phyloP scores from a whole-genome alignment of 164 flowering plant genomes.

The Sextonia rubra region DNA sequence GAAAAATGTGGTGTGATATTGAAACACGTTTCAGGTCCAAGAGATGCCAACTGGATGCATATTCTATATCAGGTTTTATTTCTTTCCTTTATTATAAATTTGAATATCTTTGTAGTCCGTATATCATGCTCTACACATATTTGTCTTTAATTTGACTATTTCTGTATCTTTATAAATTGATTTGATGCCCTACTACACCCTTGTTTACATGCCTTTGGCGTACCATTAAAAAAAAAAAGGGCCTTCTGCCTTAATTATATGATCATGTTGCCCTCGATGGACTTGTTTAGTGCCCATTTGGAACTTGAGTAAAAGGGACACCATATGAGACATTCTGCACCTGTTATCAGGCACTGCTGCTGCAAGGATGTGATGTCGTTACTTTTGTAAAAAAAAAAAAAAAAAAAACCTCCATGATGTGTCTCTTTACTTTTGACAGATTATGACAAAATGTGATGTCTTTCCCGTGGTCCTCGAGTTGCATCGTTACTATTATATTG shows the following conservation, averaged over 20 bases:
- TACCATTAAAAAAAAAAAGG: too few relatives aligned
- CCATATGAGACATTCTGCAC: not conserved
- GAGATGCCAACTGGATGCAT: constrained; percentile 97
- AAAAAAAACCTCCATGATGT: too few relatives aligned
- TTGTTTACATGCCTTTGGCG: too few relatives aligned
- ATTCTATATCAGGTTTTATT: constrained; percentile 79
- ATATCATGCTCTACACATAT: not conserved
- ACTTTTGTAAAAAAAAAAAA: too few relatives aligned
- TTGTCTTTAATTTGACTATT: not conserved
- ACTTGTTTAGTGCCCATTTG: not conserved
- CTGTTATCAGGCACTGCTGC: not conserved
- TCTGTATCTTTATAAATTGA: not conserved
- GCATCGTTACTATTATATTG: too few relatives aligned
- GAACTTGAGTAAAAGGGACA: not conserved
- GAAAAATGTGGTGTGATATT: constrained; percentile 86
- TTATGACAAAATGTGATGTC: too few relatives aligned
- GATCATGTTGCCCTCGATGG: not conserved
- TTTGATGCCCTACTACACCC: not conserved
- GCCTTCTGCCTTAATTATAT: not conserved
- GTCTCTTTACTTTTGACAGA: too few relatives aligned
- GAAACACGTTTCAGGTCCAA: constrained; percentile 89
- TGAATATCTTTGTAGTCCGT: not conserved
- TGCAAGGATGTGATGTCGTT: too few relatives aligned
- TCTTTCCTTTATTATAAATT: constrained; percentile 4
- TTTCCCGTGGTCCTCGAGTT: too few relatives aligned